phyloP scores from a whole-genome alignment of 2,329 filamentous ascomycete genomes.

The Apiospora kogelbergensis region DNA sequence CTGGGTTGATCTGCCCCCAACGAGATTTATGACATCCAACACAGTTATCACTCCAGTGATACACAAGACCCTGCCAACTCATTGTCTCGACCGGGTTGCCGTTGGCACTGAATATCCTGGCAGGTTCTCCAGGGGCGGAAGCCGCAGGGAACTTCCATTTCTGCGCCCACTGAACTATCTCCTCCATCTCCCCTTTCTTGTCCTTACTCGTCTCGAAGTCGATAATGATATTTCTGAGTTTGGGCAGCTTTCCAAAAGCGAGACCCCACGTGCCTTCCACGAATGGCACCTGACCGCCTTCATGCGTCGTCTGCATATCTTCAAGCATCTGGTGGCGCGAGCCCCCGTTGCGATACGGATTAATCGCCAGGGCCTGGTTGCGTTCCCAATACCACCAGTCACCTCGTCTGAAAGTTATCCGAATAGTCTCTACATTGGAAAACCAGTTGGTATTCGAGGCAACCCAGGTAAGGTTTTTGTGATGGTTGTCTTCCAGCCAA shows the following conservation, averaged over 20 bases:
- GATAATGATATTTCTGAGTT: slow-evolving; percentile 21
- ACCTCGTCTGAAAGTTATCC: slow-evolving; percentile 32
- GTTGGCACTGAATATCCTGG: slow-evolving; percentile 18
- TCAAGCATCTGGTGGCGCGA: slow-evolving; percentile 14
- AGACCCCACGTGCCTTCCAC: slow-evolving; percentile 18
- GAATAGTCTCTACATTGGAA: slow-evolving; percentile 25
- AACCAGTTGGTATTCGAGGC: slow-evolving; percentile 18
- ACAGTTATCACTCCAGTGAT: slow-evolving; percentile 15
- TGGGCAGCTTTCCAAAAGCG: slow-evolving; percentile 20
- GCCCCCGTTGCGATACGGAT: slow-evolving; percentile 19
- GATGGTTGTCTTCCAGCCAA: slow-evolving; percentile 24
- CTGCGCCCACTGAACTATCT: slow-evolving; percentile 22
- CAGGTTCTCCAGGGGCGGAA: background rate
- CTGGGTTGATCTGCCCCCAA: background rate
- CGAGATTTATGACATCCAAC: background rate
- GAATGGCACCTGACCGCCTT: slow-evolving; percentile 16
- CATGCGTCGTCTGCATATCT: slow-evolving; percentile 17
- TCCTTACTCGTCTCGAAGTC: slow-evolving; percentile 25
- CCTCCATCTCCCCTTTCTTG: slow-evolving; percentile 18
- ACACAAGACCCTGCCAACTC: slow-evolving; percentile 19
- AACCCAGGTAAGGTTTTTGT: slow-evolving; percentile 11
- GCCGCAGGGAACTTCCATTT: slow-evolving; percentile 23
- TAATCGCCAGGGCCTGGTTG: slow-evolving; percentile 26
- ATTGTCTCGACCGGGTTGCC: slow-evolving; percentile 19
- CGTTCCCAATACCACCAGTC: slow-evolving; percentile 38